Evolutionary conservation across 176 grass and related monocot species (phyloP).

Genomic region (Pontederia crassipes): DNA sequence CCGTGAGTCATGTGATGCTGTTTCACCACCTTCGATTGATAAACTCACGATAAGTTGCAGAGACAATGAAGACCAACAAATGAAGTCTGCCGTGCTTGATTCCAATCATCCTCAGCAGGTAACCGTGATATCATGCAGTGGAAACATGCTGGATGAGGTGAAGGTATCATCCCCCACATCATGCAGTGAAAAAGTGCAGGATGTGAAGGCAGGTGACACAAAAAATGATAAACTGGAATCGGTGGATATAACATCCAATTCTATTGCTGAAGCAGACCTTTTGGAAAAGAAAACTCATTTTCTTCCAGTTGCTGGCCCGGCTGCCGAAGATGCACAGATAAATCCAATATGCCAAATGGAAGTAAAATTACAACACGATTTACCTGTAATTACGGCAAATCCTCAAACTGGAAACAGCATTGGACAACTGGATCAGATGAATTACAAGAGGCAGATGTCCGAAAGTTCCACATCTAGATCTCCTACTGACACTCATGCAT

Average conservation of each 20-base stretch:
- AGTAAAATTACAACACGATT: constrained; percentile 28
- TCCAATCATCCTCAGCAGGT: constrained; percentile 28
- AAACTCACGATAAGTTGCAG: constrained; percentile 23
- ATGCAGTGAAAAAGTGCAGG: constrained; percentile 19
- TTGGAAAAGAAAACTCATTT: constrained; percentile 23
- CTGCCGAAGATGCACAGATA: constrained; percentile 19
- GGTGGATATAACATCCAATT: constrained; percentile 30
- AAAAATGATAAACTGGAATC: constrained; percentile 18
- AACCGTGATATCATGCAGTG: constrained; percentile 11
- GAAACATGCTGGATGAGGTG: constrained; percentile 16
- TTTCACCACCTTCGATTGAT: constrained; percentile 21
- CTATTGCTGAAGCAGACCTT: constrained; percentile 17
- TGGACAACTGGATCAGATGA: constrained; percentile 12
- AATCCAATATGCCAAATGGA: constrained; percentile 25
- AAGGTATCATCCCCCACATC: constrained; percentile 17
- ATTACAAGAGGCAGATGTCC: constrained; percentile 16
- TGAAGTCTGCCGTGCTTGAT: constrained; percentile 8
- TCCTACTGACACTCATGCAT: constrained; percentile 22
- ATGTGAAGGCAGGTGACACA: constrained; percentile 13
- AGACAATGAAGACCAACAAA: constrained; percentile 7
- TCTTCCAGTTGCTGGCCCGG: constrained; percentile 11
- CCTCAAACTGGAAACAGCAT: constrained; percentile 24
- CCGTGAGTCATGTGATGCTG: constrained; percentile 19
- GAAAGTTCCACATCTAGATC: constrained; percentile 15
- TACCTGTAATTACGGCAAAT: constrained; percentile 28